Conservation (phyloP, 2,329 filamentous ascomycete species). For the Macroventuria anomochaeta region DNA sequence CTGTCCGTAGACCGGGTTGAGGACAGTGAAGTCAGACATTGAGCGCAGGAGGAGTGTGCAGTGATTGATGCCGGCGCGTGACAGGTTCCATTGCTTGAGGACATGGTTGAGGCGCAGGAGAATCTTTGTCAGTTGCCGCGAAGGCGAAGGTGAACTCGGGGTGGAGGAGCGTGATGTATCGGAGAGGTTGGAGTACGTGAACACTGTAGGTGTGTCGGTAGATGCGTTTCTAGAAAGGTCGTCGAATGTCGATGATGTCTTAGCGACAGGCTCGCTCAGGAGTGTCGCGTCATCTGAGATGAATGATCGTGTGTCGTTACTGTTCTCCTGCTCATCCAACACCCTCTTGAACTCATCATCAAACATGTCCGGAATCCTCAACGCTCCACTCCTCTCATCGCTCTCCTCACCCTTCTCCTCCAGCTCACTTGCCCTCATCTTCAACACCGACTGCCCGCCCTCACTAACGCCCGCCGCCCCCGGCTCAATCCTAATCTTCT, state of each 20-base stretch:
- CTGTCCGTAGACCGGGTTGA: slow-evolving; percentile 78
- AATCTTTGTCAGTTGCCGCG: slow-evolving; percentile 48
- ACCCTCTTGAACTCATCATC: slow-evolving; percentile 66
- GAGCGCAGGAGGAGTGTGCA: slow-evolving; percentile 73
- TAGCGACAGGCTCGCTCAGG: neutral
- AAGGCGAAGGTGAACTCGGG: slow-evolving; percentile 5
- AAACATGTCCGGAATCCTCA: slow-evolving; percentile 69
- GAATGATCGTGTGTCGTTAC: slow-evolving; percentile 7
- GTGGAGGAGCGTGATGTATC: slow-evolving; percentile 14
- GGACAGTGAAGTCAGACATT: slow-evolving; percentile 77
- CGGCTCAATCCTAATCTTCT: slow-evolving; percentile 68
- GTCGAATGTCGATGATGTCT: slow-evolving; percentile 7
- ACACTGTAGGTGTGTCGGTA: slow-evolving; percentile 51
- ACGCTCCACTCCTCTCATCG: slow-evolving; percentile 28
- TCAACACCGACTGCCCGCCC: slow-evolving; percentile 78
- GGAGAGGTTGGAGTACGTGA: slow-evolving; percentile 53
- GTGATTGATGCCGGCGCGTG: slow-evolving; percentile 41
- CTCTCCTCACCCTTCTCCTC: slow-evolving; percentile 52
- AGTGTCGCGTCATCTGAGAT: slow-evolving; percentile 14
- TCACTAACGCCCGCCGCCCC: slow-evolving; percentile 66
- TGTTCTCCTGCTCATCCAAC: slow-evolving; percentile 27
- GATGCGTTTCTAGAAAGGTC: slow-evolving; percentile 22
- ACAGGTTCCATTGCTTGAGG: slow-evolving; percentile 36
- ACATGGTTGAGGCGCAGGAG: slow-evolving; percentile 43
- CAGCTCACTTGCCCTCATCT: slow-evolving; percentile 64